Evolutionary conservation across 805 yeast species (phyloP).

Genomic region (Ogataea corticis): DNA sequence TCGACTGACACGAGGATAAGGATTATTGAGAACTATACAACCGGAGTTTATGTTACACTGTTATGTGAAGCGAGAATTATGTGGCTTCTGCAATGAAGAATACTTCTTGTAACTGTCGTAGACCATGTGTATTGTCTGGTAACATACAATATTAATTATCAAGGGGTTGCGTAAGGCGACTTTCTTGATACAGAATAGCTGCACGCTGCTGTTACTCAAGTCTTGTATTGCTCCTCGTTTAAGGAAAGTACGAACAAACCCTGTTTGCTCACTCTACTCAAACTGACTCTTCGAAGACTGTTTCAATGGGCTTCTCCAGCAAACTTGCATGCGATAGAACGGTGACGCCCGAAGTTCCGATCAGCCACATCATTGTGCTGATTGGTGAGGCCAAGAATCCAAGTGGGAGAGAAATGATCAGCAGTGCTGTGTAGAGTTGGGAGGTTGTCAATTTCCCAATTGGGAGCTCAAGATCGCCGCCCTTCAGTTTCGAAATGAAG

Average conservation of each 20-base stretch:
- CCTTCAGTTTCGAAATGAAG: conserved; percentile 77
- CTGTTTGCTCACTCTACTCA: conserved; percentile 15
- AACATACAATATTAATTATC: too few species aligned
- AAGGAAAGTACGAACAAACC: too few species aligned
- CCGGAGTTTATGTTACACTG: too few species aligned
- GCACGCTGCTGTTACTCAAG: too few species aligned
- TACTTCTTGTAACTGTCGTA: too few species aligned
- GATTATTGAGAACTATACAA: neutral
- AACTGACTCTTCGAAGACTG: conserved; percentile 83
- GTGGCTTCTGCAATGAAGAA: too few species aligned
- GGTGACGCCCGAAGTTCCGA: conserved; percentile 87
- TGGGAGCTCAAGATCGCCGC: conserved; percentile 79
- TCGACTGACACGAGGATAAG: conserved; percentile 31
- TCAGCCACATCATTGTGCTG: conserved; percentile 91
- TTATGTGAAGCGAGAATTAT: too few species aligned
- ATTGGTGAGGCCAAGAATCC: conserved; percentile 46
- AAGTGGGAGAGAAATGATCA: conserved; percentile 60
- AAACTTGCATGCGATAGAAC: conserved; percentile 90
- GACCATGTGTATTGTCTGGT: too few species aligned
- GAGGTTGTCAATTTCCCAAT: conserved; percentile 73
- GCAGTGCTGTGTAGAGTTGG: conserved; percentile 85
- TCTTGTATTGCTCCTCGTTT: too few species aligned
- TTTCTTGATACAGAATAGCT: too few species aligned
- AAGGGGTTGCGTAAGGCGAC: too few species aligned
- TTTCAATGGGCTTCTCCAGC: conserved; percentile 96